A percentile compares a stretch with the other conserved stretches of the same genome.
Conservation (phyloP, 768 basidiomycete species). For the Serendipita indica region DNA sequence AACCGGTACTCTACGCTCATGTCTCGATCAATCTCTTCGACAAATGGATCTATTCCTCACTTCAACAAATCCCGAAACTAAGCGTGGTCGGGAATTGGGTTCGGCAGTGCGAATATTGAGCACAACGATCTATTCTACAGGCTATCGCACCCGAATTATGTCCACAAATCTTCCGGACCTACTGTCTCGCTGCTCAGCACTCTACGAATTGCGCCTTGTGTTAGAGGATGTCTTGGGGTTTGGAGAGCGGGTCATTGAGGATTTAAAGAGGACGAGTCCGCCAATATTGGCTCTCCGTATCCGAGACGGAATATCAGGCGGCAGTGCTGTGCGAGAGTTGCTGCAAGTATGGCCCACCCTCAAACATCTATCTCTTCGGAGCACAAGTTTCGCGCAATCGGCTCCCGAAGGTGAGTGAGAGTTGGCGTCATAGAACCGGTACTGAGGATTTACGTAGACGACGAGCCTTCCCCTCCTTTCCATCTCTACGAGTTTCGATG, state of each 20-base stretch:
- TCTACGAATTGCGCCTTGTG: neutral
- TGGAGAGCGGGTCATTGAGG: neutral
- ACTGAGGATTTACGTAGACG: neutral
- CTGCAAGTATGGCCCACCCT: conserved; percentile 8
- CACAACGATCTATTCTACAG: neutral
- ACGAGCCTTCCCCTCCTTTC: neutral
- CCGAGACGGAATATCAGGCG: neutral
- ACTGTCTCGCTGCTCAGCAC: neutral
- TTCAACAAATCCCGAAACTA: neutral
- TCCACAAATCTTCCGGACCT: conserved; percentile 1
- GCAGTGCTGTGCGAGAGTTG: neutral
- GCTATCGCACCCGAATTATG: neutral
- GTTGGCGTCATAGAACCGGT: neutral
- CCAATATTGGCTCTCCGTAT: neutral
- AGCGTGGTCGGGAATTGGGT: neutral
- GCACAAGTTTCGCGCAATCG: neutral
- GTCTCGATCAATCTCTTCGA: neutral
- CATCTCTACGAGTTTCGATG: neutral
- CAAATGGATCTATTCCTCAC: neutral
- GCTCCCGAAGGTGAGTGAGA: neutral
- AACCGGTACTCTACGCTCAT: neutral
- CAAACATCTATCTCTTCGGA: neutral
- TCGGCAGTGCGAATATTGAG: neutral
- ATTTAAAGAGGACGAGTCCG: neutral
- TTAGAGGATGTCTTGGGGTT: neutral